Evolutionary conservation across 768 basidiomycete genomes (phyloP), one percentile per base, ranked within the genome.

Genomic region (Pleurotus eryngii): DNA sequence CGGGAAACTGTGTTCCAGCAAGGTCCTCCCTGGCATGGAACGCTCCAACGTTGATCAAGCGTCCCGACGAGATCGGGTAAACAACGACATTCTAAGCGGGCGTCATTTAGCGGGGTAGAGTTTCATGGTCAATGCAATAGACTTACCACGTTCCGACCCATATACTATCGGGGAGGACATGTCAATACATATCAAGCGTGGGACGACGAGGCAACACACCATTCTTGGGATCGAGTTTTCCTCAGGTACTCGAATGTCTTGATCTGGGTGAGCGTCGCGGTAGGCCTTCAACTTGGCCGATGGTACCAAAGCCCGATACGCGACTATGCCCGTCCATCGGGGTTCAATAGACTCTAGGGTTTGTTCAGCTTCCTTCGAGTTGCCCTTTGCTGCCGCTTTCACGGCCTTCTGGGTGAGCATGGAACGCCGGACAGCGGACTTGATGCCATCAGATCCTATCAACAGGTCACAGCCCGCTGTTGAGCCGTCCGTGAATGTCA

Each of bases 401-500:
- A 53, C 45, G 5, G 65, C 63, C 37, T 59, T 54, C 38, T 67
- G 66, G 5, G 46, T 47, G n/a, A 70, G 55, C 22, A 71, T 61
- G 5, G 59, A 59, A 37, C 62, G 60, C 24, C 72, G 65, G 20
- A 74, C 68, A n/a, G 67, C 64, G 17, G 72, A 74, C 48, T 70
- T 73, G n/a, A 75, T 56, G 9, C 73, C 73, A 49, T 75, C 73
- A 5, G 72, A 70, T 2, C 74, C 73, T 45, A 72, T 71, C 43
- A 86, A 71, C 5, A 85, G 48, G 61, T 85, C 82, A 59, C 80
- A 84, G 5, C 67, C 66, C 3, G 80, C 74, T 2, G 66, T 72
- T 1, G 72, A 68, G 9, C 80, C 81, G 51, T 85, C 78, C 9
- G 69, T 55, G 61, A 86, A 84, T 69, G 57, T 5, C 27, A 74